A percentile compares a stretch with the other conserved stretches of the same genome.
These are phyloP conservation scores for Zangia roseola DNA, from an alignment of 768 basidiomycete genomes.

Conservation along the genomic window DNA sequence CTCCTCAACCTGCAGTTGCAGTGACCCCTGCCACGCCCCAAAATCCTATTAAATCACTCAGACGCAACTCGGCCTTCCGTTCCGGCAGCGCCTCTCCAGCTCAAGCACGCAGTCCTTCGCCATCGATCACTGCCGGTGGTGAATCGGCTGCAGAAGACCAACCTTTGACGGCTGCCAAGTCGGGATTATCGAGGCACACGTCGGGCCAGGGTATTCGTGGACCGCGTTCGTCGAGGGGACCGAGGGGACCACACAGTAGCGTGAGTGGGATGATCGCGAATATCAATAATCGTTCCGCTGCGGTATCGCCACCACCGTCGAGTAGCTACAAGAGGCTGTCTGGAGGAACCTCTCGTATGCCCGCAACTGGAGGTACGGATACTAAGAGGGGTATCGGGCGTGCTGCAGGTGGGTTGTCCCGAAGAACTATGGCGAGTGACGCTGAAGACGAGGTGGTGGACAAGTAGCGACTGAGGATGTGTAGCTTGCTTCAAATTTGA, in stretches of 20 bases:
- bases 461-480: slow-evolving; percentile 13
- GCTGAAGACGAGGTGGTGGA: slow-evolving; percentile 72
- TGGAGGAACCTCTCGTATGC: slow-evolving; percentile 28
- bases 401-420: slow-evolving; percentile 49
- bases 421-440: slow-evolving; percentile 81
- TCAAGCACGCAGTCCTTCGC: slow-evolving; percentile 44
- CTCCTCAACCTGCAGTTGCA: slow-evolving; percentile 34
- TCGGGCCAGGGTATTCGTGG: slow-evolving; percentile 48
- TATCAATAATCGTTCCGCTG: slow-evolving; percentile 48
- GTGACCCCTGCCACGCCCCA: slow-evolving; percentile 50
- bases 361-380: slow-evolving; percentile 8
- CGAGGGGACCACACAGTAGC: slow-evolving; percentile 41
- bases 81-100: slow-evolving; percentile 34
- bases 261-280: slow-evolving; percentile 58
- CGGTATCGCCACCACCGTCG: slow-evolving; percentile 39
- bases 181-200: slow-evolving; percentile 45
- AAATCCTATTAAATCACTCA: slow-evolving; percentile 46
- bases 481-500: not conserved
- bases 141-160: slow-evolving; percentile 33
- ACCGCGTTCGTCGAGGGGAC: slow-evolving; percentile 48
- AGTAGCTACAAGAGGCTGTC: slow-evolving; percentile 47
- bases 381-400: slow-evolving; percentile 46
- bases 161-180: slow-evolving; percentile 31
- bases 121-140: slow-evolving; percentile 29
- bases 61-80: slow-evolving; percentile 35